A percentile compares a stretch with the other conserved stretches of the same genome.
Evolutionary conservation across 805 yeast species (phyloP).

Genomic region (Starmera caribaea): DNA sequence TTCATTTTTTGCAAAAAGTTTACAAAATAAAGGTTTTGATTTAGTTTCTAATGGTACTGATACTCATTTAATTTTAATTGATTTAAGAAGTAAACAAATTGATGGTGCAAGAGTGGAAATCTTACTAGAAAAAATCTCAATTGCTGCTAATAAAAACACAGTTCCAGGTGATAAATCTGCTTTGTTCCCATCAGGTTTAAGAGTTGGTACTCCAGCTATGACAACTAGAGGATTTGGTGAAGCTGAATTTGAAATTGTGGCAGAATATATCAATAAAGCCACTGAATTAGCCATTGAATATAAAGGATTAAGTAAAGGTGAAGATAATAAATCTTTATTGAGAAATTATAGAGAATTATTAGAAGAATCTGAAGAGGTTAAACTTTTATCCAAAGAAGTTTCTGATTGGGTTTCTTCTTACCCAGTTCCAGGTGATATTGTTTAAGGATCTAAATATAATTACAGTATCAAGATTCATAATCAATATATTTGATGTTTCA

Average conservation of each 20-base stretch:
- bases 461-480: no score
- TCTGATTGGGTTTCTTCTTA: slow-evolving; percentile 60
- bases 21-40: slow-evolving; percentile 52
- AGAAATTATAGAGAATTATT: slow-evolving; percentile 67
- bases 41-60: slow-evolving; percentile 93
- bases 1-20: slow-evolving; percentile 59
- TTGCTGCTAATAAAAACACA: slow-evolving; percentile 93
- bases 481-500: no score
- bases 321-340: slow-evolving; percentile 46
- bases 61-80: slow-evolving; percentile 83
- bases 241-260: slow-evolving; percentile 73
- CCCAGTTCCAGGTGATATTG: slow-evolving; percentile 80
- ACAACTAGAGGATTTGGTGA: slow-evolving; percentile 86
- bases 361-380: slow-evolving; percentile 50
- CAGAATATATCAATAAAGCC: slow-evolving; percentile 70
- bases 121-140: slow-evolving; percentile 79
- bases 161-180: slow-evolving; percentile 97
- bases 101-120: slow-evolving; percentile 97
- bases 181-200: slow-evolving; percentile 88
- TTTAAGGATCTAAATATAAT: no score
- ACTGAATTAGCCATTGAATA: slow-evolving; percentile 57
- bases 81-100: slow-evolving; percentile 61
- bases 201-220: slow-evolving; percentile 99
- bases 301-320: slow-evolving; percentile 50
- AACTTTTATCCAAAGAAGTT: slow-evolving; percentile 54